Evolutionary conservation across 352 stramenopile genomes (phyloP).

Genomic region (Pythium rishiriense): DNA sequence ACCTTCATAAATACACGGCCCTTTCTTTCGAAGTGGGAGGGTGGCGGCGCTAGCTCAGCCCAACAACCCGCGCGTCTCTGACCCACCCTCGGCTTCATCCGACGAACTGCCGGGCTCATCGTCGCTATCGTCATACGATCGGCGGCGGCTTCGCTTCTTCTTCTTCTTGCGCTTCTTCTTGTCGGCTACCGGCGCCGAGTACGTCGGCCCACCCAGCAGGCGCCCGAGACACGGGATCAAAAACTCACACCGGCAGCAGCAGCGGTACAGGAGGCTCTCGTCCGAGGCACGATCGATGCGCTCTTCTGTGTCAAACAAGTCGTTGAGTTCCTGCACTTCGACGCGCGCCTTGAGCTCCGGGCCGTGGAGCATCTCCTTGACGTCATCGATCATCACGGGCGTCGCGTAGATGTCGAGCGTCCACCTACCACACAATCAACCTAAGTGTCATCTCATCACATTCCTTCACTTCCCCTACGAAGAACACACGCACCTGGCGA

Average conservation of each 20-base stretch:
- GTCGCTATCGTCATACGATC: slow-evolving; percentile 45
- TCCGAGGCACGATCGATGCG: slow-evolving; percentile 24
- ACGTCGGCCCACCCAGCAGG: slow-evolving; percentile 70
- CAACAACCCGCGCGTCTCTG: slow-evolving; percentile 54
- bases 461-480: too few species aligned
- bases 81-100: slow-evolving; percentile 32
- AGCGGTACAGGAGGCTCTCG: slow-evolving; percentile 67
- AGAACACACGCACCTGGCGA: slow-evolving; percentile 34
- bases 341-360: slow-evolving; percentile 63
- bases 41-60: slow-evolving; percentile 33
- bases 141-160: slow-evolving; percentile 26
- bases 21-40: neutral
- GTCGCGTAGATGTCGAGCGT: slow-evolving; percentile 80
- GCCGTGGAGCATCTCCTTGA: slow-evolving; percentile 68
- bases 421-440: slow-evolving; percentile 30
- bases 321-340: slow-evolving; percentile 62
- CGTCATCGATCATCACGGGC: slow-evolving; percentile 76
- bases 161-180: slow-evolving; percentile 36
- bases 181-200: slow-evolving; percentile 39
- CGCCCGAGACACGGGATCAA: slow-evolving; percentile 68
- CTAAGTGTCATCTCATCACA: too few species aligned
- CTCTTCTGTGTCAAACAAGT: slow-evolving; percentile 45
- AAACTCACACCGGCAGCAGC: slow-evolving; percentile 75
- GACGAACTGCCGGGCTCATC: slow-evolving; percentile 25
- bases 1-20: slow-evolving; percentile 20